A percentile compares a stretch with the other conserved stretches of the same genome.
Conservation (phyloP, 78 protist genomes). For the Chrysochromulina parva region DNA sequence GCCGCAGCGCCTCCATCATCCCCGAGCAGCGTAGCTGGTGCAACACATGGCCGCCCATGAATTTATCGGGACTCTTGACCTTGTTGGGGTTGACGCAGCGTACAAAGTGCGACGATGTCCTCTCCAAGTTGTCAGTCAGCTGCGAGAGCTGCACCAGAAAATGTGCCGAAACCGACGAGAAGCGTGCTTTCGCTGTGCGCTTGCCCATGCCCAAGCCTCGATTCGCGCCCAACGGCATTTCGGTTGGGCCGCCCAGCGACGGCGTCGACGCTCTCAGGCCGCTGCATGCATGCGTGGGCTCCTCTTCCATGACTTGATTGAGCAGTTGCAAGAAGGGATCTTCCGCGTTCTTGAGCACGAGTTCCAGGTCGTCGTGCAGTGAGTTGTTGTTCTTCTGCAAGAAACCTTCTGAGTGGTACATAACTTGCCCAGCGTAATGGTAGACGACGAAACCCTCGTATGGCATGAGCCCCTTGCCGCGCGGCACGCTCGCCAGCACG, state of each 20-base stretch:
- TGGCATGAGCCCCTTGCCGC: background rate
- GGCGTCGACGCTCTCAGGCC: background rate
- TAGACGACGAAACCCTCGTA: conserved; percentile 22
- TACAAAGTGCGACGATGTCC: conserved; percentile 19
- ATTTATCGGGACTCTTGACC: background rate
- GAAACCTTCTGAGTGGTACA: background rate
- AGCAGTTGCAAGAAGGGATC: background rate
- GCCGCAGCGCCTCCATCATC: conserved; percentile 39
- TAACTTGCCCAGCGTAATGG: conserved; percentile 34
- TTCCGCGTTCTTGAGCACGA: background rate
- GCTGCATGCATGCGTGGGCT: background rate
- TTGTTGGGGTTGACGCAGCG: conserved; percentile 52
- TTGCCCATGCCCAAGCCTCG: background rate
- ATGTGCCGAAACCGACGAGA: background rate
- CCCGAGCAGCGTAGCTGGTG: conserved; percentile 44
- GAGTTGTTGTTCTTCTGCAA: conserved; percentile 24
- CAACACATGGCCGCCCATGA: conserved; percentile 21
- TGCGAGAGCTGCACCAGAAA: background rate
- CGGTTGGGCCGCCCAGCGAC: background rate
- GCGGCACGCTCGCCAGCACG: background rate
- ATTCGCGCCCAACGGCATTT: background rate
- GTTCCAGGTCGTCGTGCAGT: background rate
- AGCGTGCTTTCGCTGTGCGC: background rate
- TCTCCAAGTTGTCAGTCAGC: background rate
- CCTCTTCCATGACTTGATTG: background rate